These are phyloP conservation scores for Agrocybe praecox DNA, from an alignment of 768 basidiomycete species.

Conservation along the genomic window DNA sequence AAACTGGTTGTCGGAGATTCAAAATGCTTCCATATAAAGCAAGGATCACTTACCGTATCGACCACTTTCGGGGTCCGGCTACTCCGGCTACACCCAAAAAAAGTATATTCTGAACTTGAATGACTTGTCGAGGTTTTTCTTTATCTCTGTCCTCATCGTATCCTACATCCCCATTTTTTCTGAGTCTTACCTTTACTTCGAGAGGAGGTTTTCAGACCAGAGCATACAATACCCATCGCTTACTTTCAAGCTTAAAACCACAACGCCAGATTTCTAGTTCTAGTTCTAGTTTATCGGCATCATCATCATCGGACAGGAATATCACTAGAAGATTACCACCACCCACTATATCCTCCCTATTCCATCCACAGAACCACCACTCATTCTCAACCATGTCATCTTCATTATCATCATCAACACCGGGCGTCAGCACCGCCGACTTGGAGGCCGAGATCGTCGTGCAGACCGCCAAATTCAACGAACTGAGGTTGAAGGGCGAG, in stretches of 20 bases:
- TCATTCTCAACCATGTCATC: constrained; percentile 4
- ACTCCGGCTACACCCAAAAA: not conserved
- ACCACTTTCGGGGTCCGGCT: too few species aligned
- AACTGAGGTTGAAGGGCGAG: constrained; percentile 55
- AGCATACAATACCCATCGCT: not conserved
- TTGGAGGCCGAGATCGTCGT: constrained; percentile 57
- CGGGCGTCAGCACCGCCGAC: constrained; percentile 9
- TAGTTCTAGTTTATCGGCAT: too few species aligned
- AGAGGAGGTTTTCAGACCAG: not conserved
- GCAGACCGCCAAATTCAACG: constrained; percentile 61
- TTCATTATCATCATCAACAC: too few species aligned
- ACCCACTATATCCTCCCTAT: not conserved
- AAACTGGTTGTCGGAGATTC: too few species aligned
- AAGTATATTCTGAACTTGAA: not conserved
- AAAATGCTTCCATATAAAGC: too few species aligned
- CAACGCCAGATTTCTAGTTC: too few species aligned
- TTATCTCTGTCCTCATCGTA: constrained; percentile 1
- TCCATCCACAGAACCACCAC: not conserved
- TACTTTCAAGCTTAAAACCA: too few species aligned
- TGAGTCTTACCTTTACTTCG: not conserved
- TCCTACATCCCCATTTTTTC: not conserved
- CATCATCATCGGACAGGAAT: too few species aligned
- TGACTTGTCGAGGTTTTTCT: constrained; percentile 1
- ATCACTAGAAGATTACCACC: too few species aligned
- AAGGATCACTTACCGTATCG: too few species aligned